Conservation (phyloP, 179 eudicot genomes). For the Carnegiea gigantea region DNA sequence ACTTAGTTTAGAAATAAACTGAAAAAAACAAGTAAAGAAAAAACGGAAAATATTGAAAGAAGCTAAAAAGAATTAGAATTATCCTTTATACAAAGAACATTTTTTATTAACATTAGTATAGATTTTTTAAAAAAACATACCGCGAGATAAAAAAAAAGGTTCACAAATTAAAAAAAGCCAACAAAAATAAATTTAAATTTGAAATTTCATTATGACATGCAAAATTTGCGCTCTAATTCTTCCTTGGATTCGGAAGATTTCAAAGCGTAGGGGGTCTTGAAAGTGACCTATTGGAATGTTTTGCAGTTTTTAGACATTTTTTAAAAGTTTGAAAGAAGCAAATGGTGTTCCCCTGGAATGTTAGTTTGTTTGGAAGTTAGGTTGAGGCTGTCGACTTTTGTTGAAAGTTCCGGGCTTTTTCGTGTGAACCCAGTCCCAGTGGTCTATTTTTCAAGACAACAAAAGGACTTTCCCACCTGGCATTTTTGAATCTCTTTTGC, state of each 20-base stretch:
- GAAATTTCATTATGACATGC: neutral
- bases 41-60: too few relatives aligned
- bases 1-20: too few relatives aligned
- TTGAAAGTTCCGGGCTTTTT: conserved; percentile 3
- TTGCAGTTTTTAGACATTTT: neutral
- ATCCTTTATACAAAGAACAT: too few relatives aligned
- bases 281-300: neutral
- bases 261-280: neutral
- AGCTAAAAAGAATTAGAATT: too few relatives aligned
- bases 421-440: neutral
- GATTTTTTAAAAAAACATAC: too few relatives aligned
- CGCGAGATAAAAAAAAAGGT: too few relatives aligned
- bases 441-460: neutral
- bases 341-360: neutral
- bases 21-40: too few relatives aligned
- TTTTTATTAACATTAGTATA: too few relatives aligned
- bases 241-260: neutral
- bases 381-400: neutral
- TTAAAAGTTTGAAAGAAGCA: neutral
- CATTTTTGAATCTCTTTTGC: neutral
- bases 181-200: too few relatives aligned
- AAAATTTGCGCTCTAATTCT: neutral
- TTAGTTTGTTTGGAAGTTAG: conserved; percentile 13
- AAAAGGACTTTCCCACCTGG: neutral
- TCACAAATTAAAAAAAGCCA: too few relatives aligned